These are phyloP conservation scores for Actinidia chinensis DNA, from an alignment of 179 eudicot species.

Conservation along the genomic window DNA sequence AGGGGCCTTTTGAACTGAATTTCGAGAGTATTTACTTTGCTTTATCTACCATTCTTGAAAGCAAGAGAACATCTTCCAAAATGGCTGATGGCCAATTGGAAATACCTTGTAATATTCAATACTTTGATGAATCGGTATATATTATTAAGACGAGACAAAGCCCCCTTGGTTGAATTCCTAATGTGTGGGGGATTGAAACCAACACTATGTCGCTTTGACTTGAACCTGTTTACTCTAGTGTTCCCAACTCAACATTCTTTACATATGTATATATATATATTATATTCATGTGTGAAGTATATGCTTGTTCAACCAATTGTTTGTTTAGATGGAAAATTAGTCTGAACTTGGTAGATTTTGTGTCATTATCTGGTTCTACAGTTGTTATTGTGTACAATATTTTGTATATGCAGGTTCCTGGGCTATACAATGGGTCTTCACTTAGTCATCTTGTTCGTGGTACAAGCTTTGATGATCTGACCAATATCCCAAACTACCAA, in stretches of 20 bases:
- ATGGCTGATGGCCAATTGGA: background rate
- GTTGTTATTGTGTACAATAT: no score
- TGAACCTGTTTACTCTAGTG: background rate
- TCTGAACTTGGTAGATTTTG: background rate
- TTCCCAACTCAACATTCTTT: background rate
- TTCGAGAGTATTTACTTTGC: background rate
- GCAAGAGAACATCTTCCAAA: background rate
- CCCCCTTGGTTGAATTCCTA: background rate
- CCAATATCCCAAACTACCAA: constrained; percentile 41
- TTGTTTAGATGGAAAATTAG: background rate
- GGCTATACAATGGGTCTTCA: constrained; percentile 49
- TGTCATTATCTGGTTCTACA: no score
- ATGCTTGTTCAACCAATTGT: background rate
- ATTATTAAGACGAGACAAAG: background rate
- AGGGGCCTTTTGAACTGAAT: background rate
- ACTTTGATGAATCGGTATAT: background rate
- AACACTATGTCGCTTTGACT: background rate
- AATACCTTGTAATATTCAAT: background rate
- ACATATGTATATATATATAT: background rate
- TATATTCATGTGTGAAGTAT: background rate
- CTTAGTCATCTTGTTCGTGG: constrained; percentile 35
- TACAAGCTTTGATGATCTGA: constrained; percentile 77
- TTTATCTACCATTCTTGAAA: background rate
- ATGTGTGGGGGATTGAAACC: background rate
- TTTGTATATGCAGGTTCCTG: constrained; percentile 51